These are phyloP conservation scores for Rhynchosporium secalis DNA, from an alignment of 2,329 filamentous ascomycete species.

Conservation along the genomic window DNA sequence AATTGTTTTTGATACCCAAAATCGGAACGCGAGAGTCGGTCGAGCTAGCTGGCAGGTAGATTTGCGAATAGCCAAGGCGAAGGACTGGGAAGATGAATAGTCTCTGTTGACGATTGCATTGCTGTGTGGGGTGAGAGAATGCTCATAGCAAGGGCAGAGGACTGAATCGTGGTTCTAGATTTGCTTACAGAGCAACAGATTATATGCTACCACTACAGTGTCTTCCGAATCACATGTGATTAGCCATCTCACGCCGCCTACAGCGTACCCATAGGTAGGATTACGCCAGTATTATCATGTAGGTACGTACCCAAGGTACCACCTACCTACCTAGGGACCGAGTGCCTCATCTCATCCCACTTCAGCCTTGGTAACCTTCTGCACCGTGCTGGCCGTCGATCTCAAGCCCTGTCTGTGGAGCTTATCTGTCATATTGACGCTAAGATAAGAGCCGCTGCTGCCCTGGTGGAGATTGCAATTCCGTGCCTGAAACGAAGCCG, in stretches of 20 bases:
- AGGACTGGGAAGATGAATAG: not conserved
- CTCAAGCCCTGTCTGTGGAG: not conserved
- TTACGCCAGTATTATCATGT: too few species aligned
- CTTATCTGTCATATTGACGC: not conserved
- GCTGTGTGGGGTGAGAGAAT: slow-evolving; percentile 1
- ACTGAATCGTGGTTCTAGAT: not conserved
- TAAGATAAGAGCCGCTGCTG: not conserved
- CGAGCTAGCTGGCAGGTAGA: not conserved
- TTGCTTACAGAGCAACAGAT: too few species aligned
- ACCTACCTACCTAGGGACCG: too few species aligned
- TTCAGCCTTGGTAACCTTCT: not conserved
- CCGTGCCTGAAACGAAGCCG: slow-evolving; percentile 1
- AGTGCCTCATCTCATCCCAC: not conserved
- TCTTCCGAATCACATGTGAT: too few species aligned
- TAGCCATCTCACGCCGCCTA: too few species aligned
- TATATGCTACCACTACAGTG: too few species aligned
- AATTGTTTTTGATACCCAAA: slow-evolving; percentile 23
- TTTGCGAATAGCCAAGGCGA: not conserved
- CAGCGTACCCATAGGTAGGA: too few species aligned
- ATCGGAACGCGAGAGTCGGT: slow-evolving; percentile 14
- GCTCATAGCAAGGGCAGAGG: slow-evolving; percentile 5
- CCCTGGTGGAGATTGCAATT: not conserved
- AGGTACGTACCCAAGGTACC: too few species aligned
- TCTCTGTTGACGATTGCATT: slow-evolving; percentile 16
- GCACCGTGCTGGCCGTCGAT: slow-evolving; percentile 7